Evolutionary conservation across 2,329 filamentous ascomycete species (phyloP), one percentile per base, ranked within the genome.

Genomic region (Trematosphaeria pertusa): DNA sequence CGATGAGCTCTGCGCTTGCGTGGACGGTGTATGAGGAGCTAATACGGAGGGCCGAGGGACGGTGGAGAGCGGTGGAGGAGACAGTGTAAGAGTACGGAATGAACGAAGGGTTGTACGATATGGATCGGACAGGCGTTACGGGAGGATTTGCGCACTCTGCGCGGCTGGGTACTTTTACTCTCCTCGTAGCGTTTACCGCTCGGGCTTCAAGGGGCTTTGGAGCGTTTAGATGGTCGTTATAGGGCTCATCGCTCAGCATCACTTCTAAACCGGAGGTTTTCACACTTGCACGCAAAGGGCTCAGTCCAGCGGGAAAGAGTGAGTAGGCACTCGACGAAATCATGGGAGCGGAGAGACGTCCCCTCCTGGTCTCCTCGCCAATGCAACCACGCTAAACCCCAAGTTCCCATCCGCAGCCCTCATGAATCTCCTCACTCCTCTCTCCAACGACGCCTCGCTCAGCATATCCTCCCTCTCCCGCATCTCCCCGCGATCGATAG

Each of bases 21-120:
- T 99, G 94, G 94, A 97, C 93, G 8, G 80, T 97, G 31, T 99
- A 99, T 67, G 94, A 99, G 75, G 93, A 97, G 72, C 73, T 97
- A 61, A 87, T 97, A 53, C 78, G 92, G 50, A 81, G 88, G 59
- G 88, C 87, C 1, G 85, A 86, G 70, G 74, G 59, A 35, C 59
- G 61, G 46, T 68, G 64, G 67, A 52, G 50, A 37, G 24, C 31
- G 15, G 58, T 65, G 5, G 62, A 62, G 38, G 59, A 64, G 21
- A 59, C 58, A 37, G 55, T 62, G 17, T 66, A 40, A 48, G 19
- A 32, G 37, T n/a, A n/a, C n/a, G 37, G 21, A 44, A 26, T 51
- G 56, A 52, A 49, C 26, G 33, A 55, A 3, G 35, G 31, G 11
- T 11, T 41, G 31, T 46, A 37, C 10, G 2, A 33, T 41, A 15